Base-by-base conservation (phyloP, 305 asterid species). In the Rubia peregrina region DNA sequence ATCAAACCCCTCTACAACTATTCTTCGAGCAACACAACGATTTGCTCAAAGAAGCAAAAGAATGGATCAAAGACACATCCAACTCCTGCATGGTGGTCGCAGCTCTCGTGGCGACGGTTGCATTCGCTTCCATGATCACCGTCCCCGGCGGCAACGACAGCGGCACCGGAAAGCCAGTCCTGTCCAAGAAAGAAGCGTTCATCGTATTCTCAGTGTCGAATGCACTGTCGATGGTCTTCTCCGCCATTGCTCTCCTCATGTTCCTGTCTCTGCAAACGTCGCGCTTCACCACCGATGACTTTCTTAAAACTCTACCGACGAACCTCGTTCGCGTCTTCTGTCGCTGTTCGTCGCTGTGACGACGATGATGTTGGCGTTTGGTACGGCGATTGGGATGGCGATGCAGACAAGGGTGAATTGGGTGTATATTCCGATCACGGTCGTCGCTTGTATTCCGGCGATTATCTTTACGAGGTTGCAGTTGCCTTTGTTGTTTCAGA, bases 51-150 rank as follows among this genome's bases (percentile, higher is more conserved):
- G 2, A 75, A 14, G 85, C 74, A 38, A 71, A 56, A 21, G 67
- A 79, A 36, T 79, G 88, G 83, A 73, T 84, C 76, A 81, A 42
- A 44, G 76, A 73, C 7, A 83, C 69, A 59, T 79, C 85, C 19
- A 77, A 71, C 17, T 77, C 85, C 22, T 83, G 84, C 70, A 74
- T 78, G 33, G 74, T 81, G 40, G 85, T 78, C 0, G 80, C 83
- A 9, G 59, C 84, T 0, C 68, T 84, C 16, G 83, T 78, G 1
- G 86, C 83, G 0, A 74, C 84, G 0, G 82, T 84, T 1, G 81
- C 71, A 16, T 82, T 79, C 73, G 85, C 86, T 7, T 79, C 86
- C 1, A 73, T 82, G n/a, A 69, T 80, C 1, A 78, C 84, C 1
- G 83, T 85, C 0, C 84, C 85, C 0, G 89, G 84, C 5, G 79